A percentile compares a stretch with the other conserved stretches of the same genome.
Conservation (phyloP, 805 yeast genomes). For the Kurtzmaniella fragi region DNA sequence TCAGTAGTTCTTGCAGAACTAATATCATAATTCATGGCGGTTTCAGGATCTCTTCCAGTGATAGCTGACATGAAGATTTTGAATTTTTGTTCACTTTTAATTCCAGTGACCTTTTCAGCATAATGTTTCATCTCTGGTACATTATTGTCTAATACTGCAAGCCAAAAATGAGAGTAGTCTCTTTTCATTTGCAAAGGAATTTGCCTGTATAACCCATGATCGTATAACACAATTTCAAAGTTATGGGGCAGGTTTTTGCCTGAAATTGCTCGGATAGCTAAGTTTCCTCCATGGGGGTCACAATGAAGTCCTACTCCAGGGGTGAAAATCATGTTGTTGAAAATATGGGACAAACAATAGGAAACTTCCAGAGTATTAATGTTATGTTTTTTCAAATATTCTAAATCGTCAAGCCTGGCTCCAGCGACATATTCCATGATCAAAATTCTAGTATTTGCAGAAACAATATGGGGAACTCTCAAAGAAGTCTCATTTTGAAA, state of each 20-base stretch:
- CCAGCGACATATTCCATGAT: conserved; percentile 88
- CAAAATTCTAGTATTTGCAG: conserved; percentile 65
- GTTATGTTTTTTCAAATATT: conserved; percentile 54
- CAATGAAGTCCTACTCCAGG: conserved; percentile 92
- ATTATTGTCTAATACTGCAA: conserved; percentile 74
- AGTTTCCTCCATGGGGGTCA: conserved; percentile 97
- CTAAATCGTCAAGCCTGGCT: conserved; percentile 71
- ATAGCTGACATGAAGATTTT: conserved; percentile 87
- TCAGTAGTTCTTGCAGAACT: conserved; percentile 44
- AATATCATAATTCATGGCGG: conserved; percentile 64
- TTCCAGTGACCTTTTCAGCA: conserved; percentile 75
- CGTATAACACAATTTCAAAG: conserved; percentile 88
- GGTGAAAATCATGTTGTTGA: conserved; percentile 92
- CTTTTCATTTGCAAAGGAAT: conserved; percentile 74
- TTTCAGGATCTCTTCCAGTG: conserved; percentile 86
- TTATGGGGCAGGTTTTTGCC: conserved; percentile 46
- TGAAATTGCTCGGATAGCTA: conserved; percentile 62
- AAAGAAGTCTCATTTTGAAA: conserved; percentile 64
- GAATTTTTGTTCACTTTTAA: conserved; percentile 67
- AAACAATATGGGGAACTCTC: conserved; percentile 66
- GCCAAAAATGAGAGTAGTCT: conserved; percentile 89
- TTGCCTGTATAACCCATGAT: conserved; percentile 89
- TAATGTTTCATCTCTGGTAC: conserved; percentile 61
- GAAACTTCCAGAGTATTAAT: conserved; percentile 79
- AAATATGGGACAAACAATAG: conserved; percentile 80